Evolutionary conservation across 805 yeast species (phyloP).

Genomic region (Myxozyma vanderwaltii): DNA sequence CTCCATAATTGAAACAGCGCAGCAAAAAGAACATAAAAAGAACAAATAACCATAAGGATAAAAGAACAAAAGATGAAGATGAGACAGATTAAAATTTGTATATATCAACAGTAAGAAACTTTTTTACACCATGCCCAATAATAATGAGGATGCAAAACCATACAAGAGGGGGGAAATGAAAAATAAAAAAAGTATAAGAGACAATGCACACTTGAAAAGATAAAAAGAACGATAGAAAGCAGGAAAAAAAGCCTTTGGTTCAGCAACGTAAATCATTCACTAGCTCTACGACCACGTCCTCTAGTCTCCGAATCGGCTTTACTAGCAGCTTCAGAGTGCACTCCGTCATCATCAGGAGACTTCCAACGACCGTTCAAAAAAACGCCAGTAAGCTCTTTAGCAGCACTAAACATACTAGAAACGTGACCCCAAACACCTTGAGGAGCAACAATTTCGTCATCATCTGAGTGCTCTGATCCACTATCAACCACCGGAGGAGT

Average conservation of each 20-base stretch:
- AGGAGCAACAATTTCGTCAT: constrained; percentile 7
- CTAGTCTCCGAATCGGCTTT: not conserved
- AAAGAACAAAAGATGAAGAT: not conserved
- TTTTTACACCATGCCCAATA: constrained; percentile 18
- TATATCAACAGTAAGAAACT: not conserved
- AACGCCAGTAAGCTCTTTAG: constrained; percentile 19
- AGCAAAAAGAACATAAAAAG: constrained; percentile 1
- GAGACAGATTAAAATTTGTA: not conserved
- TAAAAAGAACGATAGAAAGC: not conserved
- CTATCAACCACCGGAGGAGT: constrained; percentile 14
- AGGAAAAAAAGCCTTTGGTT: not conserved
- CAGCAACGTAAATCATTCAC: not conserved
- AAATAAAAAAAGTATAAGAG: not conserved
- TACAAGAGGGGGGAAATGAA: not conserved
- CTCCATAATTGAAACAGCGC: not conserved
- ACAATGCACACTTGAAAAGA: not conserved
- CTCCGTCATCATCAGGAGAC: not conserved
- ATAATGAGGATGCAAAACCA: not conserved
- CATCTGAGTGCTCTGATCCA: constrained; percentile 9
- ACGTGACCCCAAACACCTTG: constrained; percentile 22
- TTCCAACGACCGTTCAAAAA: constrained; percentile 24
- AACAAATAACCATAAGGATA: not conserved
- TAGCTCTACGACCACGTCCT: constrained; percentile 2
- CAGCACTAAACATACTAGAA: constrained; percentile 14
- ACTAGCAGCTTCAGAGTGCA: not conserved